phyloP scores from a whole-genome alignment of 371 early-diverging fungal genomes.

The Blakeslea trispora region DNA sequence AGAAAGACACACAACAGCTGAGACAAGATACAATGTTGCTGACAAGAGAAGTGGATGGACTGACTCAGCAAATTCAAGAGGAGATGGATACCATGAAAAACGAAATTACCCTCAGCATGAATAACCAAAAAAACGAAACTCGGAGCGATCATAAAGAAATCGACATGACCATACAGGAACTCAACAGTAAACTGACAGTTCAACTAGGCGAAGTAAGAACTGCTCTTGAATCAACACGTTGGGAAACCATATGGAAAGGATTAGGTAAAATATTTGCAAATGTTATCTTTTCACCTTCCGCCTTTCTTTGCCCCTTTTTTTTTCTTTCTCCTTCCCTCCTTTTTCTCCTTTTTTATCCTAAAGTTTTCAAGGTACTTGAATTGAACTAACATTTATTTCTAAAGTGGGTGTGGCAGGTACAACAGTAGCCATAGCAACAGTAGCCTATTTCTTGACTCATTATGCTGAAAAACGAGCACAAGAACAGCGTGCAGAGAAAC shows the following conservation, averaged over 20 bases:
- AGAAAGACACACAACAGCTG: too few species aligned
- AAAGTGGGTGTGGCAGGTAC: slow-evolving; percentile 19
- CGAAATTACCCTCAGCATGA: slow-evolving; percentile 81
- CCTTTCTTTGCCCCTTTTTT: too few species aligned
- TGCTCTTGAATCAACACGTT: slow-evolving; percentile 78
- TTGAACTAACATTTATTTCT: slow-evolving; percentile 14
- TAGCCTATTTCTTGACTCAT: slow-evolving; percentile 17
- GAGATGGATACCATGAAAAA: slow-evolving; percentile 70
- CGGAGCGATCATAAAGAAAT: slow-evolving; percentile 71
- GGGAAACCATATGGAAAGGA: slow-evolving; percentile 70
- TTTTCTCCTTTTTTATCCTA: too few species aligned
- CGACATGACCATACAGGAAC: slow-evolving; percentile 75
- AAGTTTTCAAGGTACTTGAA: too few species aligned
- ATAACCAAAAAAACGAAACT: slow-evolving; percentile 78
- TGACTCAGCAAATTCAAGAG: slow-evolving; percentile 71
- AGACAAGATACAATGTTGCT: too few species aligned
- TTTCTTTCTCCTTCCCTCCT: too few species aligned
- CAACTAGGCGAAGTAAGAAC: slow-evolving; percentile 76
- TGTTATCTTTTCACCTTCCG: not conserved
- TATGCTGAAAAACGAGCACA: slow-evolving; percentile 16
- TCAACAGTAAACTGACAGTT: slow-evolving; percentile 78
- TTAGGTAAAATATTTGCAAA: slow-evolving; percentile 38
- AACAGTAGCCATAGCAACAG: slow-evolving; percentile 10
- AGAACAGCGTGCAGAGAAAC: slow-evolving; percentile 11
- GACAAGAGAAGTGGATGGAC: slow-evolving; percentile 70